Evolutionary conservation across 1,284 basidiomycete genomes (phyloP).

Genomic region (Sporisorium graminicola): DNA sequence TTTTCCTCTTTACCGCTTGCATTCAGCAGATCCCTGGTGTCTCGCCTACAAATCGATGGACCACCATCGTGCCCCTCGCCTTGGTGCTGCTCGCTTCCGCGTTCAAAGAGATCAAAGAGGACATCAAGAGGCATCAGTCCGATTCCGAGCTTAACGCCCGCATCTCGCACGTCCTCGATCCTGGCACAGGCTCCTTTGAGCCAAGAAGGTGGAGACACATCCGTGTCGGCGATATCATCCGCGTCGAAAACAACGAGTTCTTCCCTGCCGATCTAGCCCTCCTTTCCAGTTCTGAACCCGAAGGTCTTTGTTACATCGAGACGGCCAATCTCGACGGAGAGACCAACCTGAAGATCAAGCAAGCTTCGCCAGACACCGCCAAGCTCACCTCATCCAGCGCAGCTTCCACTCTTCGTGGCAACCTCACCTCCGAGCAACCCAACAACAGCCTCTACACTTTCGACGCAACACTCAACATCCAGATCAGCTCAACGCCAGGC

Average conservation of each 20-base stretch:
- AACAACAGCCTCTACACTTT: slow-evolving; percentile 98
- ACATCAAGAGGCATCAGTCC: slow-evolving; percentile 95
- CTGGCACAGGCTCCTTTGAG: slow-evolving; percentile 77
- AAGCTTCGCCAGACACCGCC: slow-evolving; percentile 86
- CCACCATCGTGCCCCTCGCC: slow-evolving; percentile 91
- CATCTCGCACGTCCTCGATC: slow-evolving; percentile 80
- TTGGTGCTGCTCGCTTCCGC: slow-evolving; percentile 94
- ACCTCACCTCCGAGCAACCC: slow-evolving; percentile 91
- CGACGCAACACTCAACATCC: slow-evolving; percentile 79
- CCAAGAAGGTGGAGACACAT: slow-evolving; percentile 89
- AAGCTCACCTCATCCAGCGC: slow-evolving; percentile 82
- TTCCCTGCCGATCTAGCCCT: slow-evolving; percentile 95
- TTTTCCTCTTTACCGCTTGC: slow-evolving; percentile 97
- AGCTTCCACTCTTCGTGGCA: slow-evolving; percentile 81
- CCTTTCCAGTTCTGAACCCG: slow-evolving; percentile 90
- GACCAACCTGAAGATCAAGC: slow-evolving; percentile 99
- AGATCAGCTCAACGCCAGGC: slow-evolving; percentile 59
- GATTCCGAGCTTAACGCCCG: slow-evolving; percentile 92
- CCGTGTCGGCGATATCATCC: slow-evolving; percentile 89
- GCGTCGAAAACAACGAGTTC: slow-evolving; percentile 90
- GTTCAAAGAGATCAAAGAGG: slow-evolving; percentile 95
- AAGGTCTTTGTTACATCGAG: slow-evolving; percentile 96
- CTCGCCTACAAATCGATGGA: slow-evolving; percentile 94
- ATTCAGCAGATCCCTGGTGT: slow-evolving; percentile 99
- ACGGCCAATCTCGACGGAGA: slow-evolving; percentile 98